A percentile compares a stretch with the other conserved stretches of the same genome.
Conservation (phyloP, 805 yeast species). For the Gaillardinia entomophila region DNA sequence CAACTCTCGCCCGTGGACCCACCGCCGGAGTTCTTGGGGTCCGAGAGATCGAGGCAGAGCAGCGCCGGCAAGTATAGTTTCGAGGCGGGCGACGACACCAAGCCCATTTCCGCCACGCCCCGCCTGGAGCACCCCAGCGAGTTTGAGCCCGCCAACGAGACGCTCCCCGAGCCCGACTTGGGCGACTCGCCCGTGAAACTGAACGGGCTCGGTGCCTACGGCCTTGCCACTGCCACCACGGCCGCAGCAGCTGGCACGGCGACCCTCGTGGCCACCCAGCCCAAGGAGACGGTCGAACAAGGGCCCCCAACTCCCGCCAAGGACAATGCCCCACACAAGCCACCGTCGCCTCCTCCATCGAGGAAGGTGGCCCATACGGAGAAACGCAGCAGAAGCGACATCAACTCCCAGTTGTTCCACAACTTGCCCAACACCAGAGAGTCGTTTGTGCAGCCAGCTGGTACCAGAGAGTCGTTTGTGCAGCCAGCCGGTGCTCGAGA, state of each 20-base stretch:
- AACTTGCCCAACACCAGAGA: conserved; percentile 37
- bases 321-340: conserved; percentile 25
- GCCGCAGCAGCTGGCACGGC: conserved; percentile 2
- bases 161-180: conserved; percentile 4
- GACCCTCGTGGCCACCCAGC: background rate
- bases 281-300: background rate
- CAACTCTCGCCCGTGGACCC: background rate
- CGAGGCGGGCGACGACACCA: conserved; percentile 35
- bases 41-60: background rate
- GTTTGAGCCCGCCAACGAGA: background rate
- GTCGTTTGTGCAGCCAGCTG: conserved; percentile 13
- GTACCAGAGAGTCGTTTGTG: conserved; percentile 26
- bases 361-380: conserved; percentile 41
- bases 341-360: conserved; percentile 56
- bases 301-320: too few relatives aligned
- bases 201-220: background rate
- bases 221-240: conserved; percentile 1
- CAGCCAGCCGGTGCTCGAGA: conserved; percentile 24
- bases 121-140: conserved; percentile 1
- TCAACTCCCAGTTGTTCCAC: conserved; percentile 43
- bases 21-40: background rate
- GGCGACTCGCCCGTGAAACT: conserved; percentile 3
- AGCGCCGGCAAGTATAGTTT: conserved; percentile 25
- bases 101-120: conserved; percentile 25
- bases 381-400: conserved; percentile 34